Conservation (phyloP, 495 filamentous ascomycete genomes). For the Trichoderma erinaceum region DNA sequence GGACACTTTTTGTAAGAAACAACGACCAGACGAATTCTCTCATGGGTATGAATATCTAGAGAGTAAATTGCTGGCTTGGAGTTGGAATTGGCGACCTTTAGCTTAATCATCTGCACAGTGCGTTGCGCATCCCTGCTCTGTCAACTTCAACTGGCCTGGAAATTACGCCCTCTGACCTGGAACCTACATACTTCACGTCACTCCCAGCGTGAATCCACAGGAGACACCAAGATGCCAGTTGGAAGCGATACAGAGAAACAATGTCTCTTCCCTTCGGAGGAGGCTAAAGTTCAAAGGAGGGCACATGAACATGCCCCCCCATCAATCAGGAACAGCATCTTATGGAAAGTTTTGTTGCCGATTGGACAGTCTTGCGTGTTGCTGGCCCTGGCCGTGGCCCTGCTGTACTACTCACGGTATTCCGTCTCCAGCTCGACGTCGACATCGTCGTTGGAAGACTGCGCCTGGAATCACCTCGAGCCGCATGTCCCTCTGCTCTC, state of each 20-base stretch:
- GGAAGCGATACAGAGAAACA: background rate
- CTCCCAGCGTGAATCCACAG: background rate
- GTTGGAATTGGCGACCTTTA: background rate
- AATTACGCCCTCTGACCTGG: background rate
- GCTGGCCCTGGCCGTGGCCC: background rate
- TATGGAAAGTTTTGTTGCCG: background rate
- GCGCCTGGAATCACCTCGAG: background rate
- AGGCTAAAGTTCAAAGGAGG: background rate
- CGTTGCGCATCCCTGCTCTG: background rate
- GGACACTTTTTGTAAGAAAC: background rate
- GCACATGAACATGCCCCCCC: background rate
- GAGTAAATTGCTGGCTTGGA: background rate
- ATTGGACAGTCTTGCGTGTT: background rate
- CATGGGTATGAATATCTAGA: background rate
- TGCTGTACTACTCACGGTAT: background rate
- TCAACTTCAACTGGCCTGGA: background rate
- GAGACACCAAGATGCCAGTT: background rate
- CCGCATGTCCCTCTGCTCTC: background rate
- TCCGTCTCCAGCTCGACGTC: background rate
- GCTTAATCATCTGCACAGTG: background rate
- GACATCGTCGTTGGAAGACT: background rate
- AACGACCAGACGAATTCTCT: background rate
- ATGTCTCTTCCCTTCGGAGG: background rate
- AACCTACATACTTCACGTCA: background rate
- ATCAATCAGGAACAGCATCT: background rate